Evolutionary conservation across 148 eudicot species (phyloP).

Genomic region (Heliosperma pusillum): DNA sequence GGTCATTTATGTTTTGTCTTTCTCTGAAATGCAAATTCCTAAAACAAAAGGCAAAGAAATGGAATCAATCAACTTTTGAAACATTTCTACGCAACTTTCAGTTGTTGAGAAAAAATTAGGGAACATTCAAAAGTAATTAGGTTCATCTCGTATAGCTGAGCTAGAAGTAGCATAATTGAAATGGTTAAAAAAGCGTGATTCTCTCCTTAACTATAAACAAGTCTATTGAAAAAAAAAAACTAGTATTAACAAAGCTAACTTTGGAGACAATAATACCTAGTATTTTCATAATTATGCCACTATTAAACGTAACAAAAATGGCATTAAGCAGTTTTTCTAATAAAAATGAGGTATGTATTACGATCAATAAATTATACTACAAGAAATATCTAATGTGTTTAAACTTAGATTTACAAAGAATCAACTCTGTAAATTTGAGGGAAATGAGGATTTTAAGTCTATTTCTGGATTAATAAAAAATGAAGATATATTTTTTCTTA

Average conservation of each 20-base stretch:
- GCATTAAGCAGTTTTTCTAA: no score
- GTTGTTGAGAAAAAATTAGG: neutral
- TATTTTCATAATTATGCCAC: no score
- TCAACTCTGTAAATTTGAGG: no score
- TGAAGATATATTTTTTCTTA: no score
- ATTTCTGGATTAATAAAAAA: no score
- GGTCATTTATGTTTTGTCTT: neutral
- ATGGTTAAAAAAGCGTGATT: neutral
- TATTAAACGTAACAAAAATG: no score
- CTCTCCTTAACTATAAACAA: neutral
- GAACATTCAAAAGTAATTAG: neutral
- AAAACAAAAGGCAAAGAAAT: neutral
- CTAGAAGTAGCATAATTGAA: neutral
- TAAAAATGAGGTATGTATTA: no score
- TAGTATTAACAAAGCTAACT: neutral
- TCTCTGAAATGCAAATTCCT: neutral
- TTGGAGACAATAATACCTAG: no score
- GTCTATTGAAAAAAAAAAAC: neutral
- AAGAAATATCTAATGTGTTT: neutral
- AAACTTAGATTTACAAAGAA: neutral
- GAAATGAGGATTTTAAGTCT: no score
- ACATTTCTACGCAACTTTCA: neutral
- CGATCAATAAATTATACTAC: neutral
- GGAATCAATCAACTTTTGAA: neutral
- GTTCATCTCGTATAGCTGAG: neutral